Evolutionary conservation across 306 rosid genomes (phyloP), one percentile per base, ranked within the genome.

Genomic region (Pyrus bretschneideri): DNA sequence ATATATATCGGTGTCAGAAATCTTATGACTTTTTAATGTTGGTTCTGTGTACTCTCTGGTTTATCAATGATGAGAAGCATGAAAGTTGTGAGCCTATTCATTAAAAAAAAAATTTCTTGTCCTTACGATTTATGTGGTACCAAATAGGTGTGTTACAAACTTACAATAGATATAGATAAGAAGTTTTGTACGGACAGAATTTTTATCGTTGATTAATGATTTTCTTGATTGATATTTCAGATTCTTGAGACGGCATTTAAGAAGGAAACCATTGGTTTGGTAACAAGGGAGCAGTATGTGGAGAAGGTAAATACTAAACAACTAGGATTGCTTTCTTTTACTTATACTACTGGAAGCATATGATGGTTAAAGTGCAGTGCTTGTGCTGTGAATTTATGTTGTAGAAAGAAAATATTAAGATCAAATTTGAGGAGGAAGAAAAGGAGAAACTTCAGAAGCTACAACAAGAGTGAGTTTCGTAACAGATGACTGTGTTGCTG

Each of bases 371-470:
- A 52, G 31, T 38, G 33, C 9, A 3, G 40, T 38, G 55, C 12
- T 38, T 59, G 33, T 67, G 22, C 52, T 51, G 46, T 57, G n/a
- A 11, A 42, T 49, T 14, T 76, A 21, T 38, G 11, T 29, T 85
- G 68, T 81, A 95, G 99, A 90, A 96, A 81, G 97, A 92, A 46
- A 95, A 87, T 72, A 95, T 95, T 75, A 91, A 89, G 80, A 95
- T 64, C 85, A 95, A 95, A 82, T 66, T 90, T n/a, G 99, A 95
- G 86, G 99, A 95, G 83, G 99, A 95, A 83, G 99, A 95, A 85
- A 95, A 92, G 81, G 99, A 95, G 82, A 95, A 95, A 76, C 99
- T 95, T 83, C 99, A 88, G 81, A 92, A 92, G 91, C 91, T 83
- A 45, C 98, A 85, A 31, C 98, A 89, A 81, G 96, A 95, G 98